Evolutionary conservation across 2,329 filamentous ascomycete species (phyloP), one percentile per base, ranked within the genome.

Genomic region (Trichoderma sp.): DNA sequence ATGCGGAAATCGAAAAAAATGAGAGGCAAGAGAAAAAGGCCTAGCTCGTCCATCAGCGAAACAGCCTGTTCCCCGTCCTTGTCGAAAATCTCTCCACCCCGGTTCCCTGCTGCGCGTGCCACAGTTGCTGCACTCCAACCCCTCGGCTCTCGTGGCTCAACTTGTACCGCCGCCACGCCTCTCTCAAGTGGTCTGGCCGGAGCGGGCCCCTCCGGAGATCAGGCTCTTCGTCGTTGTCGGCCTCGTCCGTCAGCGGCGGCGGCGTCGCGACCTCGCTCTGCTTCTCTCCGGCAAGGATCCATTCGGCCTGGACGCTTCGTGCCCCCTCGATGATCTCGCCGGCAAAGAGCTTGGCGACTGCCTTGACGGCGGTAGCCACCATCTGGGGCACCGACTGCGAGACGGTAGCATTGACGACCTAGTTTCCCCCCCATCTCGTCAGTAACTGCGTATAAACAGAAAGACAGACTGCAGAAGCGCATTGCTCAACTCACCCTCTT

Each of bases 331-430:
- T 89, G 55, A 94, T 82, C 68, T 92, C 88, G 60, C 90, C 90
- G 4, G 90, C 85, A 74, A 91, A 93, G 67, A 91, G 82, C 76
- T 94, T 94, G 55, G 89, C 87, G 21, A 91, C 90, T 0, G 88
- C 87, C 56, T 88, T 88, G 72, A 93, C 89, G n/a, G 89, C 88
- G 24, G 90, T 87, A 67, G 91, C 88, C 57, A 93, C 89, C 70
- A 86, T 89, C 21, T 85, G 82, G 0, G 90, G 89, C 0, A 92
- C 90, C 1, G 89, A 92, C 74, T 93, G 91, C 0, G 89, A 92
- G 9, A 93, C 88, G 1, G 90, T 92, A 66, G 90, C 89, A 72
- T 93, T 94, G 73, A 92, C 88, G 67, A 93, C 85, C 83, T 88
- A 67, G 5, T 58, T 47, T n/a, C n/a, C 17, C 9, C n/a, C n/a